These are phyloP conservation scores for Proliferodiscus dingleyae DNA, from an alignment of 2,329 filamentous ascomycete species.

Conservation along the genomic window DNA sequence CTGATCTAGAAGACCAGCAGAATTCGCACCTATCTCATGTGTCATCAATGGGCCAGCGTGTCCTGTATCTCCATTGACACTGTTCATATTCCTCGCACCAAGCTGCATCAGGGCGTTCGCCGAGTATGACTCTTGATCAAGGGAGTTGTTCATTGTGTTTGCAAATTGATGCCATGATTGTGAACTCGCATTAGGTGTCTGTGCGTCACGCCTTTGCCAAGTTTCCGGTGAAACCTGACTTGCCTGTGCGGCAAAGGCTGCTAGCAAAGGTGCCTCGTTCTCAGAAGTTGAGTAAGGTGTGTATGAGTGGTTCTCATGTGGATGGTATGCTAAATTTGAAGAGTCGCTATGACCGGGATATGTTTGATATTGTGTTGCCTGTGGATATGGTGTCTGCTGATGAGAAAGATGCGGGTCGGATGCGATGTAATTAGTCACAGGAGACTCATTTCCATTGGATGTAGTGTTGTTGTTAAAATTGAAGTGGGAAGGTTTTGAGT, in stretches of 20 bases:
- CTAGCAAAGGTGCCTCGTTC: constrained; percentile 24
- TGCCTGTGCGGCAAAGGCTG: constrained; percentile 24
- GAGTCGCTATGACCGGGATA: constrained; percentile 23
- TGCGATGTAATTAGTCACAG: constrained; percentile 15
- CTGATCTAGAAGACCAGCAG: constrained; percentile 3
- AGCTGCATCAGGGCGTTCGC: constrained; percentile 31
- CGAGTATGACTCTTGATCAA: constrained; percentile 31
- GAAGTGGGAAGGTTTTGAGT: constrained; percentile 6
- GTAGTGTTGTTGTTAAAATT: constrained; percentile 9
- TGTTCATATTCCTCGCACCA: constrained; percentile 11
- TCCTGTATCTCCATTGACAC: neutral
- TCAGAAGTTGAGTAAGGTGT: constrained; percentile 16
- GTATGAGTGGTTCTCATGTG: constrained; percentile 20
- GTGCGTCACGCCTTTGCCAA: constrained; percentile 18
- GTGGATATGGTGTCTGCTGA: constrained; percentile 28
- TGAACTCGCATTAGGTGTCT: constrained; percentile 18
- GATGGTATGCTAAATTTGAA: constrained; percentile 17
- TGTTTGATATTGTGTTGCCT: constrained; percentile 28
- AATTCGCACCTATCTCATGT: constrained; percentile 4
- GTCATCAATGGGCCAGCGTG: too few species aligned
- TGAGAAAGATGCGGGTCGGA: constrained; percentile 21
- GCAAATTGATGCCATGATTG: constrained; percentile 32
- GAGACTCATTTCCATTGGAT: constrained; percentile 7
- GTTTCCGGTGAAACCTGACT: constrained; percentile 31
- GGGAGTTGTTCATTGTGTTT: constrained; percentile 22